Evolutionary conservation across 2,329 filamentous ascomycete genomes (phyloP), one percentile per base, ranked within the genome.

Genomic region (Podosphaera xanthii): DNA sequence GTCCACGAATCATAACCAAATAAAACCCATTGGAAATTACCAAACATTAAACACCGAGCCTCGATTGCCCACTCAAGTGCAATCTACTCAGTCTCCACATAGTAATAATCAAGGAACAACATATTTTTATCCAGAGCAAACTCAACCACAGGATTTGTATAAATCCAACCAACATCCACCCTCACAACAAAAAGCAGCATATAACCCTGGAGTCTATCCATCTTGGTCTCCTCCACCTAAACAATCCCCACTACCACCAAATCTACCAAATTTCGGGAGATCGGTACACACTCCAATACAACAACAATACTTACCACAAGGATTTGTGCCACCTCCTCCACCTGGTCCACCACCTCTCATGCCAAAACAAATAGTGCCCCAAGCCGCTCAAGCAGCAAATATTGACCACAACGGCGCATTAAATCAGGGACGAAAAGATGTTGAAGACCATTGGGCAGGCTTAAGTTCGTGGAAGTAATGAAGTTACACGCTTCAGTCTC

Each of bases 391-490:
- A 71, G 72, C 60, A 6, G 74, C 77, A 2, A 77, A 77, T 7
- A 76, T 78, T 3, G 76, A 76, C 3, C 76, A 76, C 1, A 82
- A 83, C 70, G 76, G 77, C 12, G 73, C 75, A 57, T 69, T 68
- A 52, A 73, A 74, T 59, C 73, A 70, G 63, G 67, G 70, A 56
- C 65, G 68, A 36, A 60, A 64, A 50, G 60, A 64, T 59, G 63
- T 67, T 10, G 65, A 67, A 62, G 82, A 87, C 73, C 83, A 83
- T 6, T 87, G 82, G 82, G 82, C 82, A 14, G 83, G 83, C 3
- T 69, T 87, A 64, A 67, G 65, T 58, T 63, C 64, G 56, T 67
- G 65, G 65, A 66, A 66, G 58, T 67, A 36, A 59, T 40, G 36
- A 40, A 40, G 10, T 40, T 10, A 40, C 5, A 40, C 36, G 36